Conservation (phyloP, 257 asterid genomes). For the Ophiorrhiza pumila region DNA sequence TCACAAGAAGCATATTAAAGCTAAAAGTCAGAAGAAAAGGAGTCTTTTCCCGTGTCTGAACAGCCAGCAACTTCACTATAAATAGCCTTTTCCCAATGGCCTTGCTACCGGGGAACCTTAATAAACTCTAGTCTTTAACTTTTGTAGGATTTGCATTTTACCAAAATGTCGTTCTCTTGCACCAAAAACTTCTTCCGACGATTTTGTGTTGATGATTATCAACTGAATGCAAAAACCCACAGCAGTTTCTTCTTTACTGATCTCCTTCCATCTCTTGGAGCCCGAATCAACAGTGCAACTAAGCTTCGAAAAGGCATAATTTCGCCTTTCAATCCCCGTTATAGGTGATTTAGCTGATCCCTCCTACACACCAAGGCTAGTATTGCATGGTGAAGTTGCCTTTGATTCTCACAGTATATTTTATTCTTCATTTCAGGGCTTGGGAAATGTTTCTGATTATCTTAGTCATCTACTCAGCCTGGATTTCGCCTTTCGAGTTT, state of each 20-base stretch:
- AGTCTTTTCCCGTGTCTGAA: conserved; percentile 30
- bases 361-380: not conserved
- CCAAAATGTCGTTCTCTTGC: conserved; percentile 44
- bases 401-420: conserved; percentile 4
- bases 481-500: conserved; percentile 89
- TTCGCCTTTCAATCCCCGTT: conserved; percentile 67
- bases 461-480: conserved; percentile 76
- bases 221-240: conserved; percentile 26
- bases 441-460: conserved; percentile 81
- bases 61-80: conserved; percentile 32
- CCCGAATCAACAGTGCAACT: conserved; percentile 55
- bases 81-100: conserved; percentile 30
- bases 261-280: conserved; percentile 89
- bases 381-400: not conserved
- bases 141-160: conserved; percentile 12
- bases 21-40: conserved; percentile 10
- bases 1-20: conserved; percentile 33
- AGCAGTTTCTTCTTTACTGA: conserved; percentile 65
- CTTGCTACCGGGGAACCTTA: conserved; percentile 16
- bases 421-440: conserved; percentile 48
- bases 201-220: conserved; percentile 63
- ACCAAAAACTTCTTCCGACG: conserved; percentile 52
- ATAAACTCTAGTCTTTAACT: conserved; percentile 5
- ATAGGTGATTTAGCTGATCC: conserved; percentile 45
- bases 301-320: conserved; percentile 49